Percentiles rank a stretch among this genome's conserved stretches.
Evolutionary conservation across 768 basidiomycete species (phyloP).

Genomic region (Naganishia vaughanmartiniae): DNA sequence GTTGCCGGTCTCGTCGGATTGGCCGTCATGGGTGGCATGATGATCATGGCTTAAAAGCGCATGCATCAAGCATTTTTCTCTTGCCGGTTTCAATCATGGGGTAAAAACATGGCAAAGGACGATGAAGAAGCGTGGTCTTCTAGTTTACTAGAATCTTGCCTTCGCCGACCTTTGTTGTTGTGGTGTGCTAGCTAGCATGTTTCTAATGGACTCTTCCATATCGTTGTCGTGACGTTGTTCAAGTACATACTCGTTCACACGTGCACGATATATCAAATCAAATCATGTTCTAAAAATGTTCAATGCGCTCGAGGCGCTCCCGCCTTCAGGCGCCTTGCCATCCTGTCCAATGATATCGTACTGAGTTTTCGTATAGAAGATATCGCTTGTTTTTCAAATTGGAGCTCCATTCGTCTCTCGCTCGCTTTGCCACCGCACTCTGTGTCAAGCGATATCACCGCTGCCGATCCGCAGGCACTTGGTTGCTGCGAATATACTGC

Average conservation of each 20-base stretch:
- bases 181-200: not conserved
- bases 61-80: no score
- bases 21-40: slow-evolving; percentile 28
- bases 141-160: not conserved
- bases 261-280: not conserved
- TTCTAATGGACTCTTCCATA: slow-evolving; percentile 2
- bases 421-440: no score
- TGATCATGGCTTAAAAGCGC: slow-evolving; percentile 25
- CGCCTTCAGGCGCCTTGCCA: not conserved
- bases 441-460: no score
- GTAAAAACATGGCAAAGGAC: not conserved
- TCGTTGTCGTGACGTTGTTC: not conserved
- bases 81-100: no score
- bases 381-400: no score
- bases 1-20: slow-evolving; percentile 33
- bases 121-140: not conserved
- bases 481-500: no score
- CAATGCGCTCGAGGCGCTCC: no score
- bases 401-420: no score
- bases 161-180: no score
- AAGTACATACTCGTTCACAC: not conserved
- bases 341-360: not conserved
- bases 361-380: no score
- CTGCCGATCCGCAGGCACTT: no score
- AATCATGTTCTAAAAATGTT: not conserved